A percentile compares a stretch with the other conserved stretches of the same genome.
These are phyloP conservation scores for Eimeria praecox DNA, from an alignment of 169 alveolate genomes.

Conservation along the genomic window DNA sequence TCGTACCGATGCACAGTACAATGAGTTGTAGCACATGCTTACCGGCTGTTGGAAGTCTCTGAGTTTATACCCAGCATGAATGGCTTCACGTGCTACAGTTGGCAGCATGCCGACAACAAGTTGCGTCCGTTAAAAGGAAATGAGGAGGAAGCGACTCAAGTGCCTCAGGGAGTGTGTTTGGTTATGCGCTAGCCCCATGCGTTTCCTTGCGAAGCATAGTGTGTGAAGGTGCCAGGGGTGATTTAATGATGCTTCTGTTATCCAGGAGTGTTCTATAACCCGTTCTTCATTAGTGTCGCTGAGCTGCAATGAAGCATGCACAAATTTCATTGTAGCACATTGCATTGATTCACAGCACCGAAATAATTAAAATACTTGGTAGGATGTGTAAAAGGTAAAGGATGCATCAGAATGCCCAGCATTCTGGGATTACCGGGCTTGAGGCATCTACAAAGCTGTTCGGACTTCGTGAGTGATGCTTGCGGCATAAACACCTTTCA, in stretches of 20 bases:
- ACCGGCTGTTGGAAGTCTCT: not conserved
- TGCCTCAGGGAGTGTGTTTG: not conserved
- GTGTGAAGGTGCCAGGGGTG: not conserved
- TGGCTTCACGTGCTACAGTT: not conserved
- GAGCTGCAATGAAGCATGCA: not conserved
- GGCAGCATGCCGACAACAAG: not conserved
- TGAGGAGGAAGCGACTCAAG: not conserved
- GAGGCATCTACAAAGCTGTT: not conserved
- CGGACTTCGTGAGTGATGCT: not conserved
- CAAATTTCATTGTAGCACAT: not conserved
- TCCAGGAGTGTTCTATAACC: not conserved
- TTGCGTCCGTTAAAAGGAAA: not conserved
- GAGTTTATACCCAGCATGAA: not conserved
- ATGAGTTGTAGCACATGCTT: not conserved
- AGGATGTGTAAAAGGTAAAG: not conserved
- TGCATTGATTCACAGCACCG: not conserved
- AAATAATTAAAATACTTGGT: not conserved
- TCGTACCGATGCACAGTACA: not conserved
- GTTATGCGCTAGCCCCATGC: not conserved
- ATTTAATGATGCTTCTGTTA: not conserved
- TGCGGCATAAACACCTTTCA: not conserved
- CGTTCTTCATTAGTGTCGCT: not conserved
- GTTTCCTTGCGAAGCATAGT: not conserved
- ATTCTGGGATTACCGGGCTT: not conserved
- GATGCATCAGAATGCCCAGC: not conserved